Evolutionary conservation across 176 grass and related monocot genomes (phyloP), one percentile per base, ranked within the genome.

Genomic region (Lolium perenne): DNA sequence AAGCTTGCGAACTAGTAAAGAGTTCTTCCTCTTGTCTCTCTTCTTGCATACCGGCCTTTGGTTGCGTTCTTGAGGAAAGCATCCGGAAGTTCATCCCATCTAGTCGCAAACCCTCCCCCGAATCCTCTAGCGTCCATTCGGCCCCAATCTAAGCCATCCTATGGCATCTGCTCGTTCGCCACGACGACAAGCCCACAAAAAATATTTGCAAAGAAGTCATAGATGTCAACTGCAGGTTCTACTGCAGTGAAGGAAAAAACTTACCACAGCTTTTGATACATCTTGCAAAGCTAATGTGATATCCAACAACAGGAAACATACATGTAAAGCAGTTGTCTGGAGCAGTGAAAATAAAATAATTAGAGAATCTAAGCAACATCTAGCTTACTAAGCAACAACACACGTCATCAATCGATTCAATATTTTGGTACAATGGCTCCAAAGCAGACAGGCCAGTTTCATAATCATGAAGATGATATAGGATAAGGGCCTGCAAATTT

Each of bases 361-460:
- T 41, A 84, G 76, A 48, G 38, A 78, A 77, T 1, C 9, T 77
- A 79, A 65, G 45, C 14, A 76, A 76, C 58, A 53, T 78, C 77
- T 86, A 53, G 10, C 32, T 61, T 23, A 69, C 9, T 77, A 79
- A 65, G 45, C 14, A 76, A 76, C 58, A 53, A 38, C 43, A 47
- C 86, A 97, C 95, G 93, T 97, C 95, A 85, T 97, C 95, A 85
- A 97, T 92, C 26, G 84, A 88, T 80, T 97, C 91, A 32, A 97
- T 91, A 47, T 91, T 95, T 84, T 86, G 84, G 78, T 88, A 97
- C 55, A 95, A 85, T 51, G 87, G 85, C 82, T 95, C 85, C 67
- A 97, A 82, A 86, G 91, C 86, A 55, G 93, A 89, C 38, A 93
- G 64, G 47, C 93, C 88, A 47, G 92, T 78, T 66, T 50, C 86